Evolutionary conservation across 225 moss, liverwort and hornwort genomes (phyloP), one percentile per base, ranked within the genome.

Genomic region (Physcomitrellopsis africana): DNA sequence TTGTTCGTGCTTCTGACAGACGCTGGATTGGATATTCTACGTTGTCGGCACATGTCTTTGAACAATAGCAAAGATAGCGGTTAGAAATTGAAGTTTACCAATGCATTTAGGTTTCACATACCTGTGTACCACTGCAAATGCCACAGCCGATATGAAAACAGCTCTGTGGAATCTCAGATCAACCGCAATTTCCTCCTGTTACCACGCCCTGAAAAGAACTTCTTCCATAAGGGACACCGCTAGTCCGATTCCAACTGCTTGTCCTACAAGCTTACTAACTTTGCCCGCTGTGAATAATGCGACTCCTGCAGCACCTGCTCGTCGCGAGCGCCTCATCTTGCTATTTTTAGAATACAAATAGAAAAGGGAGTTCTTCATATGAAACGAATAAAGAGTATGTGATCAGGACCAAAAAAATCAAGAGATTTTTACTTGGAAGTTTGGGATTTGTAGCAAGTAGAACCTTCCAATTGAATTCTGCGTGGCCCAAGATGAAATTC

Each of bases 151-250:
- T 14, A 88, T 45, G 19, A 87, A 67, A 19, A 94, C 87, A 14
- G 87, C 91, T 76, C 70, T 75, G 42, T 94, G 84, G 59, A 84
- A 89, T 46, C 97, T 94, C 24, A 94, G 48, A 66, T 99, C 97
- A 52, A 85, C 90, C 54, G 94, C 89, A 77, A 99, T 87, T 68
- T 99, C 97, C 60, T 99, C 97, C 22, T 99, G 90, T 17, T 94
- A 79, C 97, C 97, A 99, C 52, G 91, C 87, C 51, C 94, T 87
- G 84, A 99, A 99, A 13, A 99, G 87, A 12, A 94, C 72, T 88
- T 94, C 97, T 81, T 99, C 97, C 54, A 94, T 92, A 15, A 99
- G 85, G 20, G 93, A 78, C 51, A 93, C 82, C 45, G 90, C 83
- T 60, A 85, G 46, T 59, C 88, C 91, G 77, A 91, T 87, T 18